A percentile compares a stretch with the other conserved stretches of the same genome.
Evolutionary conservation across 768 basidiomycete genomes (phyloP).

Genomic region (Phanerochaete sordida): DNA sequence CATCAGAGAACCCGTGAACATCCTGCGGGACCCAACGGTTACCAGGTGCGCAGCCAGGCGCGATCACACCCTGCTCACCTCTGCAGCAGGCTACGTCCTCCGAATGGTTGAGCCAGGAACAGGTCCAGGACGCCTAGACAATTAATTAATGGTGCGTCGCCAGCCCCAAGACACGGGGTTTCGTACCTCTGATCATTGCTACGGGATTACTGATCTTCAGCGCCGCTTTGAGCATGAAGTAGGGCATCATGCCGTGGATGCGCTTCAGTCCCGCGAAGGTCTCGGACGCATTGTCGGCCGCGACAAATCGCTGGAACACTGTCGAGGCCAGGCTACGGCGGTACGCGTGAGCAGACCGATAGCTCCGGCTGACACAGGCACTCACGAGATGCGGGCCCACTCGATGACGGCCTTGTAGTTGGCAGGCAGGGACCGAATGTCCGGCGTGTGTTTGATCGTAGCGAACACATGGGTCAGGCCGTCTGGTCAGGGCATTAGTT

Average conservation of each 20-base stretch:
- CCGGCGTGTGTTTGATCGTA: constrained; percentile 77
- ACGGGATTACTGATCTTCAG: constrained; percentile 94
- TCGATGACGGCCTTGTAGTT: constrained; percentile 90
- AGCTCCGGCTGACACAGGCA: not conserved
- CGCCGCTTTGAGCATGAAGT: constrained; percentile 91
- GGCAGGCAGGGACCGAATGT: constrained; percentile 71
- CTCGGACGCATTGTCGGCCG: constrained; percentile 89
- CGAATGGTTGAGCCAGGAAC: constrained; percentile 96
- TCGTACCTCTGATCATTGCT: constrained; percentile 85
- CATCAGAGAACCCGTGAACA: constrained; percentile 90
- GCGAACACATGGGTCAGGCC: constrained; percentile 88
- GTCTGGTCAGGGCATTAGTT: constrained; percentile 42
- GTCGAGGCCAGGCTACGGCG: constrained; percentile 82
- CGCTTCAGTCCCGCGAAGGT: constrained; percentile 85
- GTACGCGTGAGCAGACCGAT: not conserved
- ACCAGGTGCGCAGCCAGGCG: not conserved
- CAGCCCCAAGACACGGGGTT: not conserved
- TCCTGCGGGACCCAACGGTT: constrained; percentile 42
- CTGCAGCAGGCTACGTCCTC: constrained; percentile 87
- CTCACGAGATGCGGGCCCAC: constrained; percentile 97
- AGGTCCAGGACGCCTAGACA: constrained; percentile 72
- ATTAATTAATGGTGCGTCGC: not conserved
- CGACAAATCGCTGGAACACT: constrained; percentile 92
- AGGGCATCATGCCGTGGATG: constrained; percentile 95
- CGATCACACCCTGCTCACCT: constrained; percentile 41